A percentile compares a stretch with the other conserved stretches of the same genome.
Evolutionary conservation across 768 basidiomycete species (phyloP).

Genomic region (Pisolithus marmoratus): DNA sequence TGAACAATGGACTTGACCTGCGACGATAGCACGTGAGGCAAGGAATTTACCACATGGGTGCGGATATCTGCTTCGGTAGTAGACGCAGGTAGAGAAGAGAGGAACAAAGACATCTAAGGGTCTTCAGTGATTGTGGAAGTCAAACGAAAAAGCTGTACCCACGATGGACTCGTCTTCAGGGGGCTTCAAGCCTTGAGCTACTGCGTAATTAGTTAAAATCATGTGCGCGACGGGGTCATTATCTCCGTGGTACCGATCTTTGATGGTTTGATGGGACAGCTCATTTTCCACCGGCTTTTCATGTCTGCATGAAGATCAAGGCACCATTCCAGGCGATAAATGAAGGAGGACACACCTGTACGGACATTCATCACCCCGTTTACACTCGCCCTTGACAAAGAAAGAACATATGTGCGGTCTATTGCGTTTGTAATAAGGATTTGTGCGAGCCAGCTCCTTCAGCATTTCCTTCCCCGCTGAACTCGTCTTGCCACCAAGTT

Average conservation of each 20-base stretch:
- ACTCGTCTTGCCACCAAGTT: conserved; percentile 49
- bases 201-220: conserved; percentile 77
- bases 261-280: conserved; percentile 85
- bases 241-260: conserved; percentile 88
- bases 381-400: conserved; percentile 94
- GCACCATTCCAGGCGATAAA: not conserved
- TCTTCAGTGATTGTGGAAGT: conserved; percentile 2
- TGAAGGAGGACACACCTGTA: conserved; percentile 48
- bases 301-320: conserved; percentile 46
- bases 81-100: conserved; percentile 65
- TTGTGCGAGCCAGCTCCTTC: conserved; percentile 88
- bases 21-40: conserved; percentile 56
- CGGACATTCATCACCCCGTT: conserved; percentile 86
- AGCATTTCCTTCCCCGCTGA: conserved; percentile 95
- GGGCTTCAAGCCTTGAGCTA: conserved; percentile 74
- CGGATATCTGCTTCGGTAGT: conserved; percentile 73
- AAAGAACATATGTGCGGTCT: conserved; percentile 92
- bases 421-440: conserved; percentile 97
- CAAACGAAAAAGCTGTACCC: conserved; percentile 25
- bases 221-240: conserved; percentile 94
- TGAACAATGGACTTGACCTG: conserved; percentile 82
- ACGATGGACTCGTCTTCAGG: conserved; percentile 88
- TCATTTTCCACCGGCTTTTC: conserved; percentile 84
- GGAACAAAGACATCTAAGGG: conserved; percentile 75
- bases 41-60: conserved; percentile 60